Evolutionary conservation across 2,329 filamentous ascomycete genomes (phyloP).

Genomic region (Plectosphaerella cucumerina): DNA sequence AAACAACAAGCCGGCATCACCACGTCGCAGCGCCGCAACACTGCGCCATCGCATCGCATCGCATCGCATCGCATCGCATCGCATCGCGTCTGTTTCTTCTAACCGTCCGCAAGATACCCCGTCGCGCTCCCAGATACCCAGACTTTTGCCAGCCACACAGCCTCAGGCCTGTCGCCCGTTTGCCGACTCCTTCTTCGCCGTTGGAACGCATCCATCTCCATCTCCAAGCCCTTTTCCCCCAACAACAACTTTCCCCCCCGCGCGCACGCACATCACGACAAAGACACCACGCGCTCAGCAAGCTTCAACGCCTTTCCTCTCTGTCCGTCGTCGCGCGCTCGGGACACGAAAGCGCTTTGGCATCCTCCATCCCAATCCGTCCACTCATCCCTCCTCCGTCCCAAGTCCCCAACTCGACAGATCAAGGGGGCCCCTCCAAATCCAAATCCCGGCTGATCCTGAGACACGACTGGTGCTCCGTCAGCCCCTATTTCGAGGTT

Average conservation of each 20-base stretch:
- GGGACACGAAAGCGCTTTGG: slow-evolving; percentile 1
- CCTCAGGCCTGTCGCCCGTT: no score
- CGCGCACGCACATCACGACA: not conserved
- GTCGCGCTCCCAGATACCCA: no score
- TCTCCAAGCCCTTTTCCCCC: no score
- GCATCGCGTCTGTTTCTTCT: no score
- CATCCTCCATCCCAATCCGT: not conserved
- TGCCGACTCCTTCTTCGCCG: no score
- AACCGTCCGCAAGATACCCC: no score
- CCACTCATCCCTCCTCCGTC: not conserved
- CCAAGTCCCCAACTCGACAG: not conserved
- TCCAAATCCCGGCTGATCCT: slow-evolving; percentile 1
- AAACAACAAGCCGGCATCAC: no score
- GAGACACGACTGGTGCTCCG: slow-evolving; percentile 3
- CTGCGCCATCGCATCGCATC: no score
- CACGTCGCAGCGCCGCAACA: no score
- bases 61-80: no score
- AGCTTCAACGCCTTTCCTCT: not conserved
- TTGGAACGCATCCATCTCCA: not conserved
- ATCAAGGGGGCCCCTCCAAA: not conserved
- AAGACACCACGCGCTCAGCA: not conserved
- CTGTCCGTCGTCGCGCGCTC: not conserved
- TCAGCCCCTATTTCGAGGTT: not conserved
- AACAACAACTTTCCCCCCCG: not conserved
- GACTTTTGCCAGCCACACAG: no score